Base-by-base conservation (phyloP, 2,329 filamentous ascomycete genomes). In the Claviceps digitariae region DNA sequence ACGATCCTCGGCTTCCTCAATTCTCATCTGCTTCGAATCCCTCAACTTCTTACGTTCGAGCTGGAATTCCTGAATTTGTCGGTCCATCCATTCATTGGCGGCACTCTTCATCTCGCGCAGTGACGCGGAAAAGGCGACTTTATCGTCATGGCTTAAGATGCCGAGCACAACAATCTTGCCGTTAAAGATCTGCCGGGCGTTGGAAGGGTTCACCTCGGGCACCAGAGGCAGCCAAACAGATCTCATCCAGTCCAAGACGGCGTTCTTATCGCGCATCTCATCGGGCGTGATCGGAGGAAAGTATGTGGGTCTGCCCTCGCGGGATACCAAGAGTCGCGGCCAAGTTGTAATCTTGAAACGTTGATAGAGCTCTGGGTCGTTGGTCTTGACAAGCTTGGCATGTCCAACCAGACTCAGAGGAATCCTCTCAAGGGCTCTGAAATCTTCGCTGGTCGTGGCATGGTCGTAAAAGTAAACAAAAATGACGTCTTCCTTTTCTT, bases 381-480 rank as follows among this genome's bases (percentile, higher is more conserved):
- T 83, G 2, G 90, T 95, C 75, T 95, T 96, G 61, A 97, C 90
- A 51, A 98, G 75, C 67, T 87, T 93, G 29, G 88, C 93, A 64
- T 89, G 90, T 34, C 91, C 93, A 55, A 98, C 89, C 54, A 98
- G 77, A 67, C 83, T 90, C 52, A 97, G 76, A 17, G 89, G 88
- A 34, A 98, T 73, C 41, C 90, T 83, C 57, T 97, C 89, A 45
- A 98, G 74, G 23, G 91, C 90, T 61, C 78, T 76, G 64, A 98
- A 95, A 65, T 98, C 93, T 69, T 98, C 93, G 45, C 77, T 83
- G 0, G 90, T 94, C 2, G 91, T 96, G 13, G 93, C 93, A 61
- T 95, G 84, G 65, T 98, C 93, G 69, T 96, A 98, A 69, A 97
- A 95, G 73, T 97, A 98, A 59, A 95, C 73, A 68, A 98, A 98